phyloP scores from a whole-genome alignment of 2,329 filamentous ascomycete genomes.

The Xylaria sp. region DNA sequence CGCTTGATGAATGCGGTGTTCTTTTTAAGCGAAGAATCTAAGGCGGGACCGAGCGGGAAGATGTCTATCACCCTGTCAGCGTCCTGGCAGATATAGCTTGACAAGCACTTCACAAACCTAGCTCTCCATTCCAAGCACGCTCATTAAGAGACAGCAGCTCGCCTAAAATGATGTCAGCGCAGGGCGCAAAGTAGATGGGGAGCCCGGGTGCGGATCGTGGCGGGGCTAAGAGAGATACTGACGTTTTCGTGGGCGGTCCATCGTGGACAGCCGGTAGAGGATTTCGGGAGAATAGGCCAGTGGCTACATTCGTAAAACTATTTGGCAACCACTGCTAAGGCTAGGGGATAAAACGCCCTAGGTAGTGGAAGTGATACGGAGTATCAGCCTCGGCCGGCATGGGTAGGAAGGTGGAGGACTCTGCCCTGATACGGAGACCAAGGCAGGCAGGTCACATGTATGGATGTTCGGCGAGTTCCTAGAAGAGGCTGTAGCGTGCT shows the following conservation, averaged over 20 bases:
- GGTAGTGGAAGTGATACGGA: slow-evolving; percentile 55
- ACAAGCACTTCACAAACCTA: slow-evolving; percentile 65
- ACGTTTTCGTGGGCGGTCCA: slow-evolving; percentile 76
- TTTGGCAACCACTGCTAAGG: slow-evolving; percentile 56
- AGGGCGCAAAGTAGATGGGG: slow-evolving; percentile 6
- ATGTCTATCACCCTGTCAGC: slow-evolving; percentile 67
- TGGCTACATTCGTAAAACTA: slow-evolving; percentile 60
- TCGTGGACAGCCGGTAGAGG: slow-evolving; percentile 57
- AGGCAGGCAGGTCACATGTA: slow-evolving; percentile 34
- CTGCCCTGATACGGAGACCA: slow-evolving; percentile 44
- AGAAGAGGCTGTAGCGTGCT: background rate
- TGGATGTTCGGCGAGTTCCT: slow-evolving; percentile 7
- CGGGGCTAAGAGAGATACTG: slow-evolving; percentile 45
- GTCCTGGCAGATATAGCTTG: slow-evolving; percentile 15
- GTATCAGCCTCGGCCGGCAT: slow-evolving; percentile 59
- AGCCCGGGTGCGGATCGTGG: background rate
- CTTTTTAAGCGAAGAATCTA: slow-evolving; percentile 97
- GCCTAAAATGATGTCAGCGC: slow-evolving; percentile 63
- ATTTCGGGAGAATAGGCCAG: slow-evolving; percentile 45
- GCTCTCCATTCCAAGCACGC: slow-evolving; percentile 88
- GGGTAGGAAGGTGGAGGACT: slow-evolving; percentile 48
- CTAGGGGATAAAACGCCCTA: slow-evolving; percentile 58
- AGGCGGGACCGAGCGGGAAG: slow-evolving; percentile 78
- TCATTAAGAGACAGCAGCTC: slow-evolving; percentile 91
- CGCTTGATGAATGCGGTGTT: slow-evolving; percentile 99